Evolutionary conservation across 2,329 filamentous ascomycete genomes (phyloP).

Genomic region (Penicillium palitans): DNA sequence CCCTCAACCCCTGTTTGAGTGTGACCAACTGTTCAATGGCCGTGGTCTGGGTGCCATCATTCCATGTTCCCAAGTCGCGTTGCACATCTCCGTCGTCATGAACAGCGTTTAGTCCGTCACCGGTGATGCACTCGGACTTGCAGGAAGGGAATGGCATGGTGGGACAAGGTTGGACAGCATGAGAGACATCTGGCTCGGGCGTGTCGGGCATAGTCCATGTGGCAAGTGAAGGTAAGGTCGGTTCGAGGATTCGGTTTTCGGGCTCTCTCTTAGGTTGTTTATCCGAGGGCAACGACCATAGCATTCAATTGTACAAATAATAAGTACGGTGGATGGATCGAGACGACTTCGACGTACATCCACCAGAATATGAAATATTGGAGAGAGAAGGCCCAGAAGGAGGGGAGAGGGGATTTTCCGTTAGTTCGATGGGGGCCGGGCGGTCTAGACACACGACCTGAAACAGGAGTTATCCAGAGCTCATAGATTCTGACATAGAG

Average conservation of each 20-base stretch:
- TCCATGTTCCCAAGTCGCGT: slow-evolving; percentile 34
- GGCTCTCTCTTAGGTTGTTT: slow-evolving; percentile 1
- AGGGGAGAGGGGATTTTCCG: slow-evolving; percentile 29
- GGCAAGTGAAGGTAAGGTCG: slow-evolving; percentile 18
- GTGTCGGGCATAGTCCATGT: slow-evolving; percentile 38
- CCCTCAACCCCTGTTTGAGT: slow-evolving; percentile 58
- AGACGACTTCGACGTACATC: slow-evolving; percentile 7
- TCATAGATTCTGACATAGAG: slow-evolving; percentile 1
- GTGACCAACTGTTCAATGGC: slow-evolving; percentile 60
- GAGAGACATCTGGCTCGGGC: slow-evolving; percentile 35
- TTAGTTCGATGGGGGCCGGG: slow-evolving; percentile 29
- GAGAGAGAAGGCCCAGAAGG: slow-evolving; percentile 11
- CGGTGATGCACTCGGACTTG: slow-evolving; percentile 33
- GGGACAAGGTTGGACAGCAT: slow-evolving; percentile 26
- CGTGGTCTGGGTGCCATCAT: slow-evolving; percentile 56
- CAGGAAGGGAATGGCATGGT: slow-evolving; percentile 33
- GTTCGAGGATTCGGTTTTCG: slow-evolving; percentile 11
- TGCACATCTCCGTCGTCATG: slow-evolving; percentile 27
- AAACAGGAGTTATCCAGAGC: slow-evolving; percentile 18
- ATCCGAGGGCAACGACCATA: slow-evolving; percentile 12
- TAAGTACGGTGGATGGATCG: slow-evolving; percentile 2
- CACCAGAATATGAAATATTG: slow-evolving; percentile 7
- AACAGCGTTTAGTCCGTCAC: slow-evolving; percentile 19
- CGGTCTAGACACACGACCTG: slow-evolving; percentile 35
- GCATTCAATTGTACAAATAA: neutral